phyloP scores from a whole-genome alignment of 2,329 filamentous ascomycete species.

The Biscogniauxia mediterranea region DNA sequence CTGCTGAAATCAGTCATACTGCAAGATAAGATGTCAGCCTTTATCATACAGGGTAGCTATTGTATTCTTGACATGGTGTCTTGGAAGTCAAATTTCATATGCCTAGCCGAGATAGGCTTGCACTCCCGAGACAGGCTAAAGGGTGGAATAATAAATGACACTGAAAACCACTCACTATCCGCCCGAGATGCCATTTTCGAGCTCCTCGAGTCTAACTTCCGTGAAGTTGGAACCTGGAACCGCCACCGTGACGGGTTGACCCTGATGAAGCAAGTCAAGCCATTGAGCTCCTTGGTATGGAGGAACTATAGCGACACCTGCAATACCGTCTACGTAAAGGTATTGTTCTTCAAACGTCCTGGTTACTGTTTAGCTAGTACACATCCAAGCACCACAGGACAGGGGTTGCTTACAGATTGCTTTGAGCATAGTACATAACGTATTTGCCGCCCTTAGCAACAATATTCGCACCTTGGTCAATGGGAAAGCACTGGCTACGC shows the following conservation, averaged over 20 bases:
- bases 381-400: constrained; percentile 1
- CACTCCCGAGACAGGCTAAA: no score
- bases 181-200: constrained; percentile 25
- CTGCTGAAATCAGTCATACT: constrained; percentile 36
- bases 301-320: constrained; percentile 15
- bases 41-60: no score
- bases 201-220: constrained; percentile 7
- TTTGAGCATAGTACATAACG: constrained; percentile 39
- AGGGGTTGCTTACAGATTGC: constrained; percentile 14
- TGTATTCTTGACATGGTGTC: no score
- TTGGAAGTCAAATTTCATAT: no score
- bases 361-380: constrained; percentile 4
- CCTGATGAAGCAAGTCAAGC: constrained; percentile 19
- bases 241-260: constrained; percentile 20
- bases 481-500: constrained; percentile 35
- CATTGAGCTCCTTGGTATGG: constrained; percentile 23
- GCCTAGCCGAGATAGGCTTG: no score
- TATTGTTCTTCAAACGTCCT: not conserved
- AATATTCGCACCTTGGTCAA: constrained; percentile 39
- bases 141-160: no score
- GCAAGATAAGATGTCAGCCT: no score
- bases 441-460: constrained; percentile 41
- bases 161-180: constrained; percentile 26
- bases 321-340: constrained; percentile 8
- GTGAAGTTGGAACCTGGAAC: constrained; percentile 14